Percentiles rank a stretch among this genome's conserved stretches.
These are phyloP conservation scores for Myriangium duriaei DNA, from an alignment of 2,329 filamentous ascomycete genomes.

Conservation along the genomic window DNA sequence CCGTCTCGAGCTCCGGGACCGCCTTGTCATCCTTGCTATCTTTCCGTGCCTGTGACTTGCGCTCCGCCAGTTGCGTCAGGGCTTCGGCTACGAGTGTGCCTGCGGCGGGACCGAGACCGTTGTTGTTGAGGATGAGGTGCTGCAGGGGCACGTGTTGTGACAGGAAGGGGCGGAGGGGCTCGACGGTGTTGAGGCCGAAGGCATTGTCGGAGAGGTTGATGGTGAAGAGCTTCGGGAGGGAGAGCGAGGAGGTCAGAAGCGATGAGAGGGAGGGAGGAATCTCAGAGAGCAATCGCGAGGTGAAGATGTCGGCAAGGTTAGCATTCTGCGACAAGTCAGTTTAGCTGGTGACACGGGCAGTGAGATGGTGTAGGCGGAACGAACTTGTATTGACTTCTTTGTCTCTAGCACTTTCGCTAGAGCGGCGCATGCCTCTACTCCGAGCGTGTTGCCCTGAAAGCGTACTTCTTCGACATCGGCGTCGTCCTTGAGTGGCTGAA, in stretches of 20 bases:
- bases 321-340: slow-evolving; percentile 43
- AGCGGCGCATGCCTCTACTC: slow-evolving; percentile 73
- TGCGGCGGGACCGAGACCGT: slow-evolving; percentile 84
- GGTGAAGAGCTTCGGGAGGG: slow-evolving; percentile 74
- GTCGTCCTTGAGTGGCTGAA: slow-evolving; percentile 59
- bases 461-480: slow-evolving; percentile 71
- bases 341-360: slow-evolving; percentile 5
- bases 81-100: slow-evolving; percentile 83
- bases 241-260: slow-evolving; percentile 74
- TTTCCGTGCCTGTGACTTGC: slow-evolving; percentile 68
- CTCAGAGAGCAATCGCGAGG: slow-evolving; percentile 79
- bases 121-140: slow-evolving; percentile 96
- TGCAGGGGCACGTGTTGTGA: slow-evolving; percentile 78
- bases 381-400: slow-evolving; percentile 69
- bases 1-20: slow-evolving; percentile 80
- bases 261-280: slow-evolving; percentile 81
- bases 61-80: slow-evolving; percentile 66
- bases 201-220: slow-evolving; percentile 97
- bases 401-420: slow-evolving; percentile 72
- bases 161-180: slow-evolving; percentile 84
- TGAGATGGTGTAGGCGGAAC: slow-evolving; percentile 14
- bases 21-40: slow-evolving; percentile 44
- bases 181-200: slow-evolving; percentile 90
- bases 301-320: slow-evolving; percentile 96
- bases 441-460: slow-evolving; percentile 83